Conservation (phyloP, 331 rosid genomes). For the Rhamnella rubrinervis region DNA sequence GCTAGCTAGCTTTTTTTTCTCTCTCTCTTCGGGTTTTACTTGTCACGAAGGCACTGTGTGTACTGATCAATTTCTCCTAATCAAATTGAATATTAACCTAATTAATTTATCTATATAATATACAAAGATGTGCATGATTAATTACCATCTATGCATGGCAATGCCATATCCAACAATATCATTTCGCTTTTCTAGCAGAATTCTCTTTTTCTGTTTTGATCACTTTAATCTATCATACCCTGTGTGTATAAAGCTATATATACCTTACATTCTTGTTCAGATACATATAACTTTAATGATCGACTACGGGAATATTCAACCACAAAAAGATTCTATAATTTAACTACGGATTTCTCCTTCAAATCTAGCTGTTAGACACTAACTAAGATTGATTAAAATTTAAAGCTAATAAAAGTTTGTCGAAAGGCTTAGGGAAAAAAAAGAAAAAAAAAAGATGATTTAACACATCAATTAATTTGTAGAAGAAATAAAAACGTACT, state of each 20-base stretch:
- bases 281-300: background rate
- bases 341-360: no score
- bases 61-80: background rate
- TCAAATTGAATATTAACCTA: background rate
- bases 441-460: no score
- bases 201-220: conserved; percentile 6
- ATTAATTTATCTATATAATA: background rate
- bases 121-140: background rate
- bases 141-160: background rate
- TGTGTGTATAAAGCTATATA: no score
- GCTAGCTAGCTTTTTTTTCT: background rate
- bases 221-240: conserved; percentile 17
- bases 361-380: no score
- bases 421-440: no score
- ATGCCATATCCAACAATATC: conserved; percentile 20
- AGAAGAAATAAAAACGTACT: no score
- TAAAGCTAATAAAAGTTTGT: no score
- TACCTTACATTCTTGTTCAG: background rate
- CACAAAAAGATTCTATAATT: no score
- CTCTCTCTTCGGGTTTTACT: background rate
- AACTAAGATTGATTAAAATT: no score
- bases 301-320: background rate
- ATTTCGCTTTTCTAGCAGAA: conserved; percentile 30
- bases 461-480: no score
- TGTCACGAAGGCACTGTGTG: background rate